These are phyloP conservation scores for Arabis hirsuta DNA, from an alignment of 345 rosid genomes.

Conservation along the genomic window DNA sequence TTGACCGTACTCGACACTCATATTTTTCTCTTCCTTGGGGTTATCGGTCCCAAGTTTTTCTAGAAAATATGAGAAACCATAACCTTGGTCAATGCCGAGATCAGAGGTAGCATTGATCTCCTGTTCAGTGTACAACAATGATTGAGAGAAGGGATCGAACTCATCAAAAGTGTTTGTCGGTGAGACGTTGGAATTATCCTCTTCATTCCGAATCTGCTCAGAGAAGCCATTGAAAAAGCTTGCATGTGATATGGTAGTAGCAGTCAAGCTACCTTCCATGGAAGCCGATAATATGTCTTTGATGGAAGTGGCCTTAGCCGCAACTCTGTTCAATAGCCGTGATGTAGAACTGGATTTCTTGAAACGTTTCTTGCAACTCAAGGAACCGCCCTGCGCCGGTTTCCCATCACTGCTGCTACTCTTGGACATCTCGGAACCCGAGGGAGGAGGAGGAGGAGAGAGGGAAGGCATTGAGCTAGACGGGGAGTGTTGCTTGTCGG, in stretches of 20 bases:
- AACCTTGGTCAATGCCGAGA: slow-evolving; percentile 28
- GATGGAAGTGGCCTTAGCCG: slow-evolving; percentile 40
- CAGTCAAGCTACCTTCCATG: slow-evolving; percentile 40
- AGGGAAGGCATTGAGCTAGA: slow-evolving; percentile 40
- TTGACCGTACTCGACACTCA: slow-evolving; percentile 21
- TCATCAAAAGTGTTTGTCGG: slow-evolving; percentile 7
- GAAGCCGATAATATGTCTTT: slow-evolving; percentile 38
- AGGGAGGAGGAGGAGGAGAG: slow-evolving; percentile 23
- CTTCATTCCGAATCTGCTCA: slow-evolving; percentile 28
- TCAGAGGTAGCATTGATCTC: slow-evolving; percentile 33
- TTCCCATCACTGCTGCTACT: slow-evolving; percentile 20
- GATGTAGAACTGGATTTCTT: slow-evolving; percentile 40
- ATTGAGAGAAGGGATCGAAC: slow-evolving; percentile 24
- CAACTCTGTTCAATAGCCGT: slow-evolving; percentile 43
- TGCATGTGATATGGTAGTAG: slow-evolving; percentile 29
- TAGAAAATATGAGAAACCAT: slow-evolving; percentile 35
- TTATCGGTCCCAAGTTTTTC: slow-evolving; percentile 25
- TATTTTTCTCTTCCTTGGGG: slow-evolving; percentile 29
- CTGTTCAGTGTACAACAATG: slow-evolving; percentile 30
- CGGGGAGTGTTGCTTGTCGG: slow-evolving; percentile 29
- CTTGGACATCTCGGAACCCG: slow-evolving; percentile 16
- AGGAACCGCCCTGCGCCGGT: not conserved
- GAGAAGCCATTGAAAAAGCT: slow-evolving; percentile 32
- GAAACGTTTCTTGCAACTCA: slow-evolving; percentile 36
- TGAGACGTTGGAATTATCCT: slow-evolving; percentile 24